These are phyloP conservation scores for Coemansia sp. DNA, from an alignment of 192 early-diverging fungal genomes.

Conservation along the genomic window DNA sequence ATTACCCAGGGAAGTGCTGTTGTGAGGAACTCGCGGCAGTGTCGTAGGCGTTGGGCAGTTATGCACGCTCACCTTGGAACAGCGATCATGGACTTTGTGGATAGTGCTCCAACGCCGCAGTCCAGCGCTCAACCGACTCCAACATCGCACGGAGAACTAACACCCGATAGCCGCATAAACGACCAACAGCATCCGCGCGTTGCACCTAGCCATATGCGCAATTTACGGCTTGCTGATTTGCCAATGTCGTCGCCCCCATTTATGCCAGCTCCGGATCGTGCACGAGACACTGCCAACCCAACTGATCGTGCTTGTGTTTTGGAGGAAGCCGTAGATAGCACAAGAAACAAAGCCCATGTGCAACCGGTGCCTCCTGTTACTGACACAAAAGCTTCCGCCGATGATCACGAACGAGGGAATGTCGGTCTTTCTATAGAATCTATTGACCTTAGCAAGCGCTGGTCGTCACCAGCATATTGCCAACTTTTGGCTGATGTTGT, in stretches of 20 bases:
- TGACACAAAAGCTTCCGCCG: not conserved
- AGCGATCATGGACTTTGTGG: conserved; percentile 53
- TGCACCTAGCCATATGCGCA: conserved; percentile 27
- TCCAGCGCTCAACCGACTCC: conserved; percentile 45
- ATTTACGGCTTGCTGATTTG: conserved; percentile 31
- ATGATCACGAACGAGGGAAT: not conserved
- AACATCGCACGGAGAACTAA: not conserved
- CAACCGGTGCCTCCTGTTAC: not conserved
- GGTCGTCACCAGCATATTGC: conserved; percentile 44
- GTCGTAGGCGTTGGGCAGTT: conserved; percentile 49
- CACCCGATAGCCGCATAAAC: not conserved
- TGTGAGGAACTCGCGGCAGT: conserved; percentile 32
- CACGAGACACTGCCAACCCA: not conserved
- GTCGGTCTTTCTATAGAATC: not conserved
- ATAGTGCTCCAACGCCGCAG: conserved; percentile 42
- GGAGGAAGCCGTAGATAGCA: not conserved
- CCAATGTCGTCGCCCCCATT: conserved; percentile 46
- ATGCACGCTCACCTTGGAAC: conserved; percentile 42
- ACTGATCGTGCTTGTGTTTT: not conserved
- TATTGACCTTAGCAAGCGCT: conserved; percentile 17
- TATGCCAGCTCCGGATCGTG: conserved; percentile 2
- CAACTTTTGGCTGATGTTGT: conserved; percentile 51
- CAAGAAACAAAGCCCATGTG: not conserved
- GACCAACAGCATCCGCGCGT: not conserved
- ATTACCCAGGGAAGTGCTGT: conserved; percentile 23